These are phyloP conservation scores for Tolypocladium album DNA, from an alignment of 2,329 filamentous ascomycete species.

Conservation along the genomic window DNA sequence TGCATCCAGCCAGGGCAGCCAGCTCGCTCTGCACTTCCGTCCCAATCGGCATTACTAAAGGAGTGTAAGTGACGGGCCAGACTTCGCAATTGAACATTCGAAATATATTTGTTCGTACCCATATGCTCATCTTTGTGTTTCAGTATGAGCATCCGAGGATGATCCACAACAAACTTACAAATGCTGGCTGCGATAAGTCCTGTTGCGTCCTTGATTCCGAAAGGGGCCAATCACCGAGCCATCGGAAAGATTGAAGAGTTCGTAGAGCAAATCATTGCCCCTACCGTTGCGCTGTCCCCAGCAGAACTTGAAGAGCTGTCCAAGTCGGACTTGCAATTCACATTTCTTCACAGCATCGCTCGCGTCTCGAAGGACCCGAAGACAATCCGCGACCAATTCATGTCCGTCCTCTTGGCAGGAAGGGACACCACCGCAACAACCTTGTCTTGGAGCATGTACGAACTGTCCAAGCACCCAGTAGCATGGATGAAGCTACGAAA, in stretches of 20 bases:
- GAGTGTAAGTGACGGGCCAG: too few relatives aligned
- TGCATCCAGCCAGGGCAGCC: too few relatives aligned
- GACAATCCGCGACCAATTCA: slow-evolving; percentile 65
- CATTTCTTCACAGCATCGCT: slow-evolving; percentile 69
- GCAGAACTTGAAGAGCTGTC: slow-evolving; percentile 59
- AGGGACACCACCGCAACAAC: slow-evolving; percentile 76
- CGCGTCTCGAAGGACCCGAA: slow-evolving; percentile 51
- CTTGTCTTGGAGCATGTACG: slow-evolving; percentile 73
- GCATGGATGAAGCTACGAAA: slow-evolving; percentile 58
- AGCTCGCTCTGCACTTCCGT: too few relatives aligned
- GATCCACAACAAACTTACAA: background rate
- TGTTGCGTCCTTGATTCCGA: slow-evolving; percentile 46
- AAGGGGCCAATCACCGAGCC: slow-evolving; percentile 9
- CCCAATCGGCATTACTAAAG: too few relatives aligned
- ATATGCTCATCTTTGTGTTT: background rate
- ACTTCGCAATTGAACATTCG: too few relatives aligned
- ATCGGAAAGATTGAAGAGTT: too few relatives aligned
- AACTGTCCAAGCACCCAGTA: slow-evolving; percentile 61
- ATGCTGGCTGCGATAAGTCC: slow-evolving; percentile 30
- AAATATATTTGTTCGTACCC: too few relatives aligned
- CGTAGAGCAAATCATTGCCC: too few relatives aligned
- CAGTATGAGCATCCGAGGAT: too few relatives aligned
- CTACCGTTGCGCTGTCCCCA: too few relatives aligned
- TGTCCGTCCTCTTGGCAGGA: slow-evolving; percentile 63
- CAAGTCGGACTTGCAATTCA: slow-evolving; percentile 56